Percentiles rank a stretch among this genome's conserved stretches.
These are phyloP conservation scores for Apiosordaria backusii DNA, from an alignment of 495 filamentous ascomycete species.

Conservation along the genomic window DNA sequence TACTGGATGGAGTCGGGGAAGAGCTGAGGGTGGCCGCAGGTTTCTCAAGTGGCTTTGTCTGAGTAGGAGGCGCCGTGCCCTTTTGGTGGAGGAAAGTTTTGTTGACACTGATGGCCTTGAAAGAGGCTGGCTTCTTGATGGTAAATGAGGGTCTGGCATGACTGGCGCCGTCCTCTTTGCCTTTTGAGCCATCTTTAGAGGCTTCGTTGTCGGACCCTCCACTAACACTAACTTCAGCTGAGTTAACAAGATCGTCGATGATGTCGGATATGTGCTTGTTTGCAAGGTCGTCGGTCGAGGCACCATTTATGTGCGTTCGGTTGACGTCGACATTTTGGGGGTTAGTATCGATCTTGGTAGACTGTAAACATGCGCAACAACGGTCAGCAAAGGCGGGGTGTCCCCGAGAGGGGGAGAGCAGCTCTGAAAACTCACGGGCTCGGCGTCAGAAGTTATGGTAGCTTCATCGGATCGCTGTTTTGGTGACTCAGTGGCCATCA, in stretches of 20 bases:
- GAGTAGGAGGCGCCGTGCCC: constrained; percentile 35
- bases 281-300: constrained; percentile 42
- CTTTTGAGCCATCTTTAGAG: constrained; percentile 49
- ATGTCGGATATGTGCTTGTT: constrained; percentile 51
- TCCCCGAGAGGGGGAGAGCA: constrained; percentile 3
- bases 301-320: constrained; percentile 44
- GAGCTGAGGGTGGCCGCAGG: constrained; percentile 32
- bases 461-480: constrained; percentile 50
- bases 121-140: constrained; percentile 78
- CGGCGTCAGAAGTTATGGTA: constrained; percentile 43
- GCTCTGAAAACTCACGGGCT: constrained; percentile 41
- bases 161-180: constrained; percentile 52
- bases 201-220: constrained; percentile 69
- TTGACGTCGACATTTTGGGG: constrained; percentile 44
- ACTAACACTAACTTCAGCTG: constrained; percentile 56
- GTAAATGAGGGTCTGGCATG: constrained; percentile 64
- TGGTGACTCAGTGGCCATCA: constrained; percentile 59
- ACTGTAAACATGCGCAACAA: constrained; percentile 22
- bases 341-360: constrained; percentile 33
- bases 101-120: constrained; percentile 94
- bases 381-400: constrained; percentile 14
- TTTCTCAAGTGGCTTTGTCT: constrained; percentile 53
- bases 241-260: constrained; percentile 48
- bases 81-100: constrained; percentile 73
- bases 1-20: constrained; percentile 34